Base-by-base conservation (phyloP, 139 green algal genomes). In the Closterium sp. region DNA sequence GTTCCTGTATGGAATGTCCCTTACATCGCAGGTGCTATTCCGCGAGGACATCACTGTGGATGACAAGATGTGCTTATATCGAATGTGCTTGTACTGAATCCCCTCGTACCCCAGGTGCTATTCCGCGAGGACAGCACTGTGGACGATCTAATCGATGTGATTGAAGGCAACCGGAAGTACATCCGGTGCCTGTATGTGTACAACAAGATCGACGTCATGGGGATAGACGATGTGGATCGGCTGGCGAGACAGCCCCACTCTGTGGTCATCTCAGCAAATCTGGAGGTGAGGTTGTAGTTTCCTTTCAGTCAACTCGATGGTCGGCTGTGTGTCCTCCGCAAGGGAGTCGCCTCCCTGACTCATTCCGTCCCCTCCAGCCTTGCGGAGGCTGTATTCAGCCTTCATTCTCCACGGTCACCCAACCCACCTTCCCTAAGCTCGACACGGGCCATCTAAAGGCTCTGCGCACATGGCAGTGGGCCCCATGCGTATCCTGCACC, bases 141-240 rank as follows among this genome's bases (percentile, higher is more conserved):
- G 31, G 92, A 93, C 89, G 97, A 99, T 90, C 95, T 99, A 7
- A 99, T 99, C 83, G 98, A 99, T 91, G 95, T 99, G 3, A 98
- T 99, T 33, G 98, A 99, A 96, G 97, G 94, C 43, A 96, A 96
- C 69, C 86, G 94, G 4, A 96, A 96, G 83, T 96, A 96, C 89
- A 95, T 99, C 10, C 97, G 97, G 90, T 99, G 98, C 95, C 92
- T 99, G 36, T 99, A 99, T 94, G 98, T 99, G 90, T 99, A 99
- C 96, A 99, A 99, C 96, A 99, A 99, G 93, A 93, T 97, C 33
- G 97, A 98, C 94, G 97, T 98, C 93, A 95, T 96, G 91, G 96
- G 92, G 84, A 97, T 99, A 66, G 98, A 99, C 95, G 97, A 99
- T 95, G 97, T 99, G 85, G 97, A 98, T 90, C 94, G 97, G 92